Conservation (phyloP, 2,329 filamentous ascomycete species). For the Diplodia corticola region DNA sequence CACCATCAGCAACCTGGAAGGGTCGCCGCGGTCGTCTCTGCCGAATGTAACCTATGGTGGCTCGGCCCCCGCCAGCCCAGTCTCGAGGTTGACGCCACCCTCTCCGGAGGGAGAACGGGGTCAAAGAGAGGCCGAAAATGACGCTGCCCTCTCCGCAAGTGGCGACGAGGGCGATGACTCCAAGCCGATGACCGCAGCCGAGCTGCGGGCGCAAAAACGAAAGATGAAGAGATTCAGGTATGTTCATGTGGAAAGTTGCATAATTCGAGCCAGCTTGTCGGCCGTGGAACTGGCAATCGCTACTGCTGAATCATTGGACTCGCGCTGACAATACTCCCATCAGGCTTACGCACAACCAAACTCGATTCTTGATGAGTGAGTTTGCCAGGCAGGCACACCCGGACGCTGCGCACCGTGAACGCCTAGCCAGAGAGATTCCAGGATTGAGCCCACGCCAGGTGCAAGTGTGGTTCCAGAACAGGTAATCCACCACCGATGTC, state of each 20-base stretch:
- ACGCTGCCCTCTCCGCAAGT: conserved; percentile 32
- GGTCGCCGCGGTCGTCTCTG: conserved; percentile 38
- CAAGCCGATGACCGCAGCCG: conserved; percentile 48
- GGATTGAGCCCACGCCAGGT: conserved; percentile 90
- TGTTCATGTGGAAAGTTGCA: not conserved
- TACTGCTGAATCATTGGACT: not conserved
- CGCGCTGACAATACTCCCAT: not conserved
- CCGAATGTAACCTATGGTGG: conserved; percentile 41
- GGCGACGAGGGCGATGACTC: conserved; percentile 37
- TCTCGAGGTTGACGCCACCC: conserved; percentile 47
- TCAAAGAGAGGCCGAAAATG: conserved; percentile 44
- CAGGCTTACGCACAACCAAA: conserved; percentile 93
- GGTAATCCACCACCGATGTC: conserved; percentile 60
- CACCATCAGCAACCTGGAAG: conserved; percentile 36
- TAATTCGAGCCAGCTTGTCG: not conserved
- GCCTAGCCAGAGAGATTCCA: conserved; percentile 85
- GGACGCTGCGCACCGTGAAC: conserved; percentile 85
- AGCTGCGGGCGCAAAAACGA: conserved; percentile 51
- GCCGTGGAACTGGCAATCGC: not conserved
- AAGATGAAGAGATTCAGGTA: conserved; percentile 78
- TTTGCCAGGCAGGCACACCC: conserved; percentile 94
- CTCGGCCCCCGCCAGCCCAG: conserved; percentile 49
- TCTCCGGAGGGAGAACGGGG: conserved; percentile 44
- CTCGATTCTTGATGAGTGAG: conserved; percentile 95
- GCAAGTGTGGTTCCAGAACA: conserved; percentile 98